A percentile compares a stretch with the other conserved stretches of the same genome.
These are phyloP conservation scores for Fusarium luffae DNA, from an alignment of 2,329 filamentous ascomycete species.

Conservation along the genomic window DNA sequence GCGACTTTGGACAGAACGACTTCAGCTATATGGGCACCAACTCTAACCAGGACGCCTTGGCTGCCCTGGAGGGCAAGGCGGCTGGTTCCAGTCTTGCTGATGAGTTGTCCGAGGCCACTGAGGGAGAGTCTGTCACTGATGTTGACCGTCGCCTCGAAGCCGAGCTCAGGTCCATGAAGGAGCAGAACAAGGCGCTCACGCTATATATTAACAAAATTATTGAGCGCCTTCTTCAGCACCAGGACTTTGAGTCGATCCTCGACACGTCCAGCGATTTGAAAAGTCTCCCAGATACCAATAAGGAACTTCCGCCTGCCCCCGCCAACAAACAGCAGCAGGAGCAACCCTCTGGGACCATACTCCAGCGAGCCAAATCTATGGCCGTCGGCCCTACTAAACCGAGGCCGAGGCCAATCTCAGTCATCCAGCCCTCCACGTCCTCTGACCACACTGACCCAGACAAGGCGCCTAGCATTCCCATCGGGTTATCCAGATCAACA, in stretches of 20 bases:
- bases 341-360: constrained; percentile 58
- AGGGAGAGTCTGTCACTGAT: constrained; percentile 66
- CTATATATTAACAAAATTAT: constrained; percentile 99
- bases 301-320: constrained; percentile 83
- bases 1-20: constrained; percentile 86
- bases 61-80: constrained; percentile 68
- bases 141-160: constrained; percentile 76
- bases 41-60: constrained; percentile 72
- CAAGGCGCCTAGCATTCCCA: constrained; percentile 80
- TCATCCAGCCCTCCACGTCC: constrained; percentile 58
- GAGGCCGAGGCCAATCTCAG: constrained; percentile 67
- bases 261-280: constrained; percentile 76
- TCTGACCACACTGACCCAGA: constrained; percentile 72
- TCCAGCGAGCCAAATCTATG: constrained; percentile 72
- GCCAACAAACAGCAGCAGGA: constrained; percentile 48
- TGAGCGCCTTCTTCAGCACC: constrained; percentile 90
- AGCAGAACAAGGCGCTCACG: constrained; percentile 96
- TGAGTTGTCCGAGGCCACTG: constrained; percentile 79
- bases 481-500: constrained; percentile 66
- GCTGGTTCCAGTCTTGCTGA: constrained; percentile 78
- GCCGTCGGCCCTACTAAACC: constrained; percentile 61
- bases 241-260: constrained; percentile 93
- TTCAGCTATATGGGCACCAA: constrained; percentile 74
- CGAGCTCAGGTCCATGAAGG: constrained; percentile 83
- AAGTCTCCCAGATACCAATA: constrained; percentile 69